Evolutionary conservation across 345 rosid species (phyloP), one percentile per base, ranked within the genome.

Genomic region (Punica granatum): DNA sequence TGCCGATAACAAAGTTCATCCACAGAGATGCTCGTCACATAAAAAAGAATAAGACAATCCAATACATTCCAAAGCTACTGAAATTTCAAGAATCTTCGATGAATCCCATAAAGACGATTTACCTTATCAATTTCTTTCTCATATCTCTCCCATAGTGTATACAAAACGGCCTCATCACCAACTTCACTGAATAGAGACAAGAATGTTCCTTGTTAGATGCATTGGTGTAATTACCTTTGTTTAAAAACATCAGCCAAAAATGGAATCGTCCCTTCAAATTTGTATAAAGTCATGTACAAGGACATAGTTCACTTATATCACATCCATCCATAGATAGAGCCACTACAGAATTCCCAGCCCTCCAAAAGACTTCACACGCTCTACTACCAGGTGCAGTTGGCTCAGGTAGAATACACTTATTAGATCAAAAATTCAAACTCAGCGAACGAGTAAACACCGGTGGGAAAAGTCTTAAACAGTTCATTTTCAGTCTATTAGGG

Each of bases 51-150:
- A 56, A 56, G 33, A 56, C 34, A 19, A 56, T 30, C 23, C 61
- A 56, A 28, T 30, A 26, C 59, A 56, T 56, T 56, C 7, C 61
- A 26, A 30, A 56, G 30, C 61, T 56, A 56, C 61, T 5, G 6
- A 28, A 56, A 56, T n/a, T 26, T 30, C 7, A 56, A 56, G 18
- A 13, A 26, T 56, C 34, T 13, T 11, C 11, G 2, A 56, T 30
- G 33, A 30, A 63, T 37, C 33, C 25, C 30, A 34, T 8, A 49
- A 70, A 51, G 33, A 39, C 10, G 13, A 23, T 43, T 54, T 83
- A 88, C 90, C 92, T 83, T 88, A 68, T 85, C 85, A 48, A 21
- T 63, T 37, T 83, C 75, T 65, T 64, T 76, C 49, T 85, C 80
- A 54, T 74, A 79, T 74, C 81, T 83, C 79, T 73, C 79, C 92